Evolutionary conservation across 1,284 basidiomycete genomes (phyloP).

Genomic region (Austroboletus sp.): DNA sequence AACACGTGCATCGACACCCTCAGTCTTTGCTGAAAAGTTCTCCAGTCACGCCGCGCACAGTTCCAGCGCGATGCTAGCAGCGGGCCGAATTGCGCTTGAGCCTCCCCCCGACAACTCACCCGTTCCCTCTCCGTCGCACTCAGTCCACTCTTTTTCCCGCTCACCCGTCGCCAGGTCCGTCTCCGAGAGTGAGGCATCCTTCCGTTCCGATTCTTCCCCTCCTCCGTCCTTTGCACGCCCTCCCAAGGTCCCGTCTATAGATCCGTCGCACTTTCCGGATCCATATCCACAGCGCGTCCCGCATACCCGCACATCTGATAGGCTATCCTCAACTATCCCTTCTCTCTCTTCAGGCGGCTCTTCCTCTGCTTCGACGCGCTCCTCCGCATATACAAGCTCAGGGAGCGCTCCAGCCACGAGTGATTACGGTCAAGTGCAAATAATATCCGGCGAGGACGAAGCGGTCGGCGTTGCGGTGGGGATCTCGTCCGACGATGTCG

Average conservation of each 20-base stretch:
- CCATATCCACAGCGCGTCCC: slow-evolving; percentile 38
- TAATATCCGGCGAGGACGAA: slow-evolving; percentile 55
- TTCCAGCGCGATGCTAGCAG: slow-evolving; percentile 19
- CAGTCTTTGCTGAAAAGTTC: slow-evolving; percentile 20
- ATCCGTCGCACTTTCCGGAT: slow-evolving; percentile 57
- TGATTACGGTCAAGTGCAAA: slow-evolving; percentile 59
- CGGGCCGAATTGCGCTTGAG: slow-evolving; percentile 12
- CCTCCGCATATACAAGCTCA: slow-evolving; percentile 67
- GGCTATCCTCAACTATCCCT: slow-evolving; percentile 42
- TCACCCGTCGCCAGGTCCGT: slow-evolving; percentile 31
- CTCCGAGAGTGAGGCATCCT: slow-evolving; percentile 37
- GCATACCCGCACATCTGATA: slow-evolving; percentile 29
- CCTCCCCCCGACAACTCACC: slow-evolving; percentile 5
- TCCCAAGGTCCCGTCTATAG: slow-evolving; percentile 43
- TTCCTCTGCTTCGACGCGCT: slow-evolving; percentile 63
- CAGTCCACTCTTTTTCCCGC: slow-evolving; percentile 21
- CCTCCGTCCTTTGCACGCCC: slow-evolving; percentile 41
- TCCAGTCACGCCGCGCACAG: slow-evolving; percentile 6
- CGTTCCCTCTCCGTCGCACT: slow-evolving; percentile 14
- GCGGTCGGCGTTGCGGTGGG: slow-evolving; percentile 47
- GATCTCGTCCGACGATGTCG: slow-evolving; percentile 57
- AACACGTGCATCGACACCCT: slow-evolving; percentile 31
- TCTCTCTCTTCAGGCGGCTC: slow-evolving; percentile 62
- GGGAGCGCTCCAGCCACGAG: slow-evolving; percentile 52
- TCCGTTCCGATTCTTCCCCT: slow-evolving; percentile 35